phyloP scores from a whole-genome alignment of 23 red algal species.

The Gracilaria domingensis region DNA sequence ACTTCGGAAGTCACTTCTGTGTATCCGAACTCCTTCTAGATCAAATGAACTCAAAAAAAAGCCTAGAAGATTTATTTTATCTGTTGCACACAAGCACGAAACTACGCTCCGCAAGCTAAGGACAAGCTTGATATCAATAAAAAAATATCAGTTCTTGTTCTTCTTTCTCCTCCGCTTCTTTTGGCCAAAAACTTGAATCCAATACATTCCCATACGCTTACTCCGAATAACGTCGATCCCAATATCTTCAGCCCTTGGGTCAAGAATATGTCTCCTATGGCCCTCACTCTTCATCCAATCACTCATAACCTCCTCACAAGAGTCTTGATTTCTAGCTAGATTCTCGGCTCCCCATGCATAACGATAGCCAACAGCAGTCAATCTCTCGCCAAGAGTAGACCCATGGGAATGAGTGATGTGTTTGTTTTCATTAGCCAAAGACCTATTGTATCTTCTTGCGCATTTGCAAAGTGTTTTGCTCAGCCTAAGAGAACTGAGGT shows the following conservation, averaged over 20 bases:
- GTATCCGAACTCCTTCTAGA: too few relatives aligned
- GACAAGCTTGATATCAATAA: too few relatives aligned
- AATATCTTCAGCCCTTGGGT: not conserved
- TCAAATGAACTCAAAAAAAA: too few relatives aligned
- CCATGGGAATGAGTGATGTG: not conserved
- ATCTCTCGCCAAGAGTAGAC: not conserved
- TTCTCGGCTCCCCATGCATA: not conserved
- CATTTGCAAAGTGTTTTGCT: not conserved
- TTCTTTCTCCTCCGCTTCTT: not conserved
- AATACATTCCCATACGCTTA: not conserved
- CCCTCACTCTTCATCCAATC: slow-evolving; percentile 13
- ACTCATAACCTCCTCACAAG: not conserved
- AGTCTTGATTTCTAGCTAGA: slow-evolving; percentile 1
- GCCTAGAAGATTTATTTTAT: too few relatives aligned
- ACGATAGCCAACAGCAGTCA: not conserved
- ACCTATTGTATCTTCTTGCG: not conserved
- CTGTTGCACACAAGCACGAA: too few relatives aligned
- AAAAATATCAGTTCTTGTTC: too few relatives aligned
- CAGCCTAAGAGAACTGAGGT: not conserved
- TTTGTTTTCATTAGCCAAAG: not conserved
- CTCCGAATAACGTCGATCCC: not conserved
- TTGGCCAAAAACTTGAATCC: not conserved
- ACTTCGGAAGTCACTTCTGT: too few relatives aligned
- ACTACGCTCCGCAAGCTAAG: too few relatives aligned
- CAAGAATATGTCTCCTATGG: not conserved